These are phyloP conservation scores for Aphanocladium album DNA, from an alignment of 2,329 filamentous ascomycete genomes.

Conservation along the genomic window DNA sequence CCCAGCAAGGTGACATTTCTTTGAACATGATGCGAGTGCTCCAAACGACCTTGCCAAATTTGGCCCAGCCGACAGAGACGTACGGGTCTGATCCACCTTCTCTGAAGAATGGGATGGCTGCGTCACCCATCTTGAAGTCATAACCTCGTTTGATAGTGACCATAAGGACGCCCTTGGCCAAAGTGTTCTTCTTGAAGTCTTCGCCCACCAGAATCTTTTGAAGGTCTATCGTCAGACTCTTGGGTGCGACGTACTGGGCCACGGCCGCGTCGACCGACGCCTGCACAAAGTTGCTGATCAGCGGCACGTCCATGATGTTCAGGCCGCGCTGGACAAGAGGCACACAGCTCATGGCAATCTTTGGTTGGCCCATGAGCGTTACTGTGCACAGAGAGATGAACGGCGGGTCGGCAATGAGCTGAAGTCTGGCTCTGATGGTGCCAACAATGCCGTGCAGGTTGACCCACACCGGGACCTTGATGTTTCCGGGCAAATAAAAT, in stretches of 20 bases:
- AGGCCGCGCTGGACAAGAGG: conserved; percentile 64
- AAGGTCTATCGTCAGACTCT: conserved; percentile 66
- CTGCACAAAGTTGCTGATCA: conserved; percentile 72
- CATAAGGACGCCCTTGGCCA: conserved; percentile 58
- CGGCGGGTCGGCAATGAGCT: conserved; percentile 69
- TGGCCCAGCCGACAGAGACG: conserved; percentile 69
- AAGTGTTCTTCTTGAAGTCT: conserved; percentile 73
- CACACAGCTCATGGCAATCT: conserved; percentile 64
- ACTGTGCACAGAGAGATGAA: conserved; percentile 72
- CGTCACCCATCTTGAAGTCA: conserved; percentile 68
- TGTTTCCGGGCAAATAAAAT: conserved; percentile 59
- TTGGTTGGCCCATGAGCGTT: conserved; percentile 70
- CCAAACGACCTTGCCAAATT: conserved; percentile 63
- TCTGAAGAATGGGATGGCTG: conserved; percentile 53
- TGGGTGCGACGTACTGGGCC: conserved; percentile 71
- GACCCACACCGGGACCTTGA: conserved; percentile 64
- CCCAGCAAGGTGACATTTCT: conserved; percentile 65
- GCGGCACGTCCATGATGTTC: conserved; percentile 70
- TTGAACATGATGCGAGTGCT: conserved; percentile 58
- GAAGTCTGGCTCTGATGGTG: conserved; percentile 62
- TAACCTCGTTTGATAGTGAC: conserved; percentile 62
- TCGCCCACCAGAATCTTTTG: conserved; percentile 75
- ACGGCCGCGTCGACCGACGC: conserved; percentile 68
- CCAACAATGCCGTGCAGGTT: conserved; percentile 69
- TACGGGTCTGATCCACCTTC: conserved; percentile 64